Evolutionary conservation across 306 rosid species (phyloP), one percentile per base, ranked within the genome.

Genomic region (Rosa rugosa): DNA sequence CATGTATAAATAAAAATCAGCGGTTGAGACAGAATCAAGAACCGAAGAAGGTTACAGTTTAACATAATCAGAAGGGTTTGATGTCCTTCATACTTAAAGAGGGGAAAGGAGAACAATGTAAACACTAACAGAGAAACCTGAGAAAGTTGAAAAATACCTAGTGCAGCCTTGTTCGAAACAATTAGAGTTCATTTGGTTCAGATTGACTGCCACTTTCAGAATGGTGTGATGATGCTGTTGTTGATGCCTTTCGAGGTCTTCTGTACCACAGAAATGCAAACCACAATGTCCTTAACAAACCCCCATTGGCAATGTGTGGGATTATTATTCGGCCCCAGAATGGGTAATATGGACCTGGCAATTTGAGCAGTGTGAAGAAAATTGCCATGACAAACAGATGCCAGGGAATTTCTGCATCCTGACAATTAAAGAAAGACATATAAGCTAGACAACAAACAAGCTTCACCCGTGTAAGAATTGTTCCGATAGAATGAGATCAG

Each of bases 371-470:
- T 12, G 97, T 86, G 96, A 89, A 95, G 83, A 93, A 84, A 72
- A 86, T 76, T 12, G 97, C 93, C 76, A 86, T 76, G 46, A 82
- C 88, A 76, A 95, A 87, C 84, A 96, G 87, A 91, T 96, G 96
- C 96, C 99, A 93, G 4, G 98, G 97, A 80, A 93, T 90, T 90
- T 91, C 86, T 53, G 95, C 92, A 80, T 85, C 94, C 98, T 95
- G 96, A 85, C 79, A 86, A 82, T 44, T 11, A 67, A 51, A 80
- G 71, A 74, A 67, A 80, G 38, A 77, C 60, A 78, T 74, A 74
- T 38, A 63, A 84, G 79, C 46, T 69, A 75, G 38, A 71, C 22
- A 5, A 9, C 54, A 46, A 25, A n/a, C 59, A 72, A 73, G 4
- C 20, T 73, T 80, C 25, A 41, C 18, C 23, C 25, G 45, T 25